Percentiles rank a stretch among this genome's conserved stretches.
Evolutionary conservation across 2,329 filamentous ascomycete species (phyloP).

Genomic region (Cladosporium oxysporum): DNA sequence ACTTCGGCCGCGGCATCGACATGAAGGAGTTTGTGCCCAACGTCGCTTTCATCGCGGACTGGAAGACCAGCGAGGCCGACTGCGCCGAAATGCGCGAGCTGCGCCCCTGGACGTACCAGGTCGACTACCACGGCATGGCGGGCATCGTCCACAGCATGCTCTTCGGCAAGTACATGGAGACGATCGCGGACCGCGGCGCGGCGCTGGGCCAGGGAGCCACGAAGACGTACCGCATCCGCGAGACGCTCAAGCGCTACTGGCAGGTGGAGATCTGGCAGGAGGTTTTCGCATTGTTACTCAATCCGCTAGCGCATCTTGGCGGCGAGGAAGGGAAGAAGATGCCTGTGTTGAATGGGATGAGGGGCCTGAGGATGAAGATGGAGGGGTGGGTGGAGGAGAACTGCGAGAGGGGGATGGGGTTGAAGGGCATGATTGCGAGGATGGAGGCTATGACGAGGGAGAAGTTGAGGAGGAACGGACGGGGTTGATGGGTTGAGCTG

Average conservation of each 20-base stretch:
- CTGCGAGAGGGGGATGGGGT: conserved; percentile 72
- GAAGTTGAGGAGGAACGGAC: conserved; percentile 33
- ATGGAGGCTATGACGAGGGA: conserved; percentile 69
- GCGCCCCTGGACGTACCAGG: conserved; percentile 94
- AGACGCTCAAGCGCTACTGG: conserved; percentile 92
- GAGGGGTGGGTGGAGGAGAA: conserved; percentile 79
- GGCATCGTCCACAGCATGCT: conserved; percentile 85
- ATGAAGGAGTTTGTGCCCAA: conserved; percentile 78
- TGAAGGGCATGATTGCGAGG: conserved; percentile 58
- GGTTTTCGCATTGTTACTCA: conserved; percentile 82
- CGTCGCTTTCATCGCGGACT: conserved; percentile 91
- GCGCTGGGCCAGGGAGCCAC: conserved; percentile 58
- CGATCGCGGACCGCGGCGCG: conserved; percentile 50
- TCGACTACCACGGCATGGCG: conserved; percentile 92
- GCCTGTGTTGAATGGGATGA: conserved; percentile 73
- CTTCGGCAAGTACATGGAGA: conserved; percentile 95
- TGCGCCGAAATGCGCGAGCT: conserved; percentile 95
- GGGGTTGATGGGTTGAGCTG: conserved; percentile 18
- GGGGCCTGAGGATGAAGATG: conserved; percentile 71
- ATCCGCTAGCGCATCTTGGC: conserved; percentile 69
- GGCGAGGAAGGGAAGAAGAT: conserved; percentile 66
- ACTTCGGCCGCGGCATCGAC: conserved; percentile 93
- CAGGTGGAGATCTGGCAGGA: conserved; percentile 87
- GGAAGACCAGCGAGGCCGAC: conserved; percentile 84
- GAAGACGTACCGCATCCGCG: conserved; percentile 76